phyloP scores from a whole-genome alignment of 23 red algal genomes.

The Gracilaria vermiculophylla region DNA sequence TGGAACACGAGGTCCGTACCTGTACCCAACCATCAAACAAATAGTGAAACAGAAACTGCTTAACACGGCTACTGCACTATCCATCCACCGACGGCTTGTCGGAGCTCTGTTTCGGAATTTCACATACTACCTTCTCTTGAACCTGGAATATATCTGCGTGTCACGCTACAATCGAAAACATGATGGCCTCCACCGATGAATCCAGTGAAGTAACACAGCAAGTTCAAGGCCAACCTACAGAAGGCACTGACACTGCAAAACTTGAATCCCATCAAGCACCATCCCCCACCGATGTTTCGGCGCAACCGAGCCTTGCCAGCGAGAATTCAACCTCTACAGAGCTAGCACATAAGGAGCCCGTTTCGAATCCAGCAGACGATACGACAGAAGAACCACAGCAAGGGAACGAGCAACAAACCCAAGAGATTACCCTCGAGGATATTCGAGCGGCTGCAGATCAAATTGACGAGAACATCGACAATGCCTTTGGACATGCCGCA shows the following conservation, averaged over 20 bases:
- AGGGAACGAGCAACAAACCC: neutral
- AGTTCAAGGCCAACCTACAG: neutral
- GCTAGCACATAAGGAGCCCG: neutral
- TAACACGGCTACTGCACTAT: too few relatives aligned
- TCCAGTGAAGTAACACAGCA: neutral
- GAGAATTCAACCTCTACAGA: neutral
- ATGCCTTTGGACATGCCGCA: constrained; percentile 45
- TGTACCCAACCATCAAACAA: too few relatives aligned
- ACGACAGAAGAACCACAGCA: neutral
- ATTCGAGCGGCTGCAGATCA: constrained; percentile 33
- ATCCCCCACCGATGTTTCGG: neutral
- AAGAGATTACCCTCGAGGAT: neutral
- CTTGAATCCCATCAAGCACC: neutral
- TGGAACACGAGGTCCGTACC: too few relatives aligned
- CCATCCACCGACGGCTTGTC: too few relatives aligned
- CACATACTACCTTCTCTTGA: too few relatives aligned
- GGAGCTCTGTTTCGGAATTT: too few relatives aligned
- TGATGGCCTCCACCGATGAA: constrained; percentile 1
- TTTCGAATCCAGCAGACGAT: neutral
- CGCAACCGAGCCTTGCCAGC: neutral
- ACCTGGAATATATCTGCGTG: too few relatives aligned
- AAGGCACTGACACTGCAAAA: neutral
- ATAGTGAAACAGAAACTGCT: too few relatives aligned
- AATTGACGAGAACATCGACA: constrained; percentile 57
- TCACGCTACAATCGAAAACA: neutral